These are phyloP conservation scores for Wickerhamomyces xylosicus DNA, from an alignment of 805 yeast genomes.

Conservation along the genomic window DNA sequence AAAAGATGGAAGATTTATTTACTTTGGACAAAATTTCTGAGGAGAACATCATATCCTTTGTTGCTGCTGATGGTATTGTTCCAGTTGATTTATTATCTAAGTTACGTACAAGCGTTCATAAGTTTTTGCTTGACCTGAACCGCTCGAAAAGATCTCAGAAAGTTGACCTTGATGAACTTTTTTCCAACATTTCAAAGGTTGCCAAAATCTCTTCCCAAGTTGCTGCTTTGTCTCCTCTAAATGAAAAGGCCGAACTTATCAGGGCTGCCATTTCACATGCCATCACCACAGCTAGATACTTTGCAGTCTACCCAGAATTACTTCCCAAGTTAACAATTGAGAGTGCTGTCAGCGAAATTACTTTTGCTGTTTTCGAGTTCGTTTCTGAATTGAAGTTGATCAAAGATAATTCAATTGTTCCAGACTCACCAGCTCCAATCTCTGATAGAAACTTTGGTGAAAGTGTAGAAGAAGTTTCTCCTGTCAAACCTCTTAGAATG, in stretches of 20 bases:
- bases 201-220: slow-evolving; percentile 27
- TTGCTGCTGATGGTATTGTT: slow-evolving; percentile 33
- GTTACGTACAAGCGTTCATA: slow-evolving; percentile 39
- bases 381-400: slow-evolving; percentile 41
- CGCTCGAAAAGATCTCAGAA: slow-evolving; percentile 10
- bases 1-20: slow-evolving; percentile 19
- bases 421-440: slow-evolving; percentile 1
- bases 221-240: slow-evolving; percentile 18
- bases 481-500: slow-evolving; percentile 62
- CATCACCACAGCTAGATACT: slow-evolving; percentile 70
- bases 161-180: slow-evolving; percentile 25
- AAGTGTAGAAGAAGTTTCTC: slow-evolving; percentile 22
- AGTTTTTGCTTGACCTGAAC: slow-evolving; percentile 27
- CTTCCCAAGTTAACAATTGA: slow-evolving; percentile 65
- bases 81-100: slow-evolving; percentile 33
- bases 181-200: slow-evolving; percentile 40
- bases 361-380: slow-evolving; percentile 55
- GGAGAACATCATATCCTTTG: slow-evolving; percentile 21
- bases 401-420: slow-evolving; percentile 1
- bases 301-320: slow-evolving; percentile 47
- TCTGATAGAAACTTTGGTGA: not conserved
- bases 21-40: slow-evolving; percentile 14
- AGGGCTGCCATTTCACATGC: slow-evolving; percentile 65
- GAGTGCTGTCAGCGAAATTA: slow-evolving; percentile 66
- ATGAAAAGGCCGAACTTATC: slow-evolving; percentile 36